Evolutionary conservation across 768 basidiomycete genomes (phyloP).

Genomic region (Russula sp.): DNA sequence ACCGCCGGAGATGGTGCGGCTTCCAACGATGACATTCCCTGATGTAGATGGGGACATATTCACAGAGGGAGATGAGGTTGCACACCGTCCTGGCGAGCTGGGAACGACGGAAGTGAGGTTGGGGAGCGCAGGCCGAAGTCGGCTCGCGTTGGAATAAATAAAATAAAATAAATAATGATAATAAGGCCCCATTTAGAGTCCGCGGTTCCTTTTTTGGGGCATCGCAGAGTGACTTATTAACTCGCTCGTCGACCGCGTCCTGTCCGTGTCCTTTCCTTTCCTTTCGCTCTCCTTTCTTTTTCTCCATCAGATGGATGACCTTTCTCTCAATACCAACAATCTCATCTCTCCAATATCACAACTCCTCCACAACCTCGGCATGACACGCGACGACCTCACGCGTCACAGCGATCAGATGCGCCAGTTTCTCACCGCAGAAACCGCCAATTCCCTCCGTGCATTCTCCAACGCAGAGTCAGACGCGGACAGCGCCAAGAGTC

Average conservation of each 20-base stretch:
- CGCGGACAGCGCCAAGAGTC: slow-evolving; percentile 24
- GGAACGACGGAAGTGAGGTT: slow-evolving; percentile 60
- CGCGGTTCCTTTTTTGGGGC: slow-evolving; percentile 7
- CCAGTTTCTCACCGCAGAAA: slow-evolving; percentile 58
- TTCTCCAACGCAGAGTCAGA: slow-evolving; percentile 33
- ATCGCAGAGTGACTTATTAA: not conserved
- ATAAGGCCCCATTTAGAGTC: slow-evolving; percentile 7
- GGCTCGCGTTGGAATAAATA: slow-evolving; percentile 14
- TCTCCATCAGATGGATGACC: slow-evolving; percentile 2
- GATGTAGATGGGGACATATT: slow-evolving; percentile 47
- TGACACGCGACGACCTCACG: slow-evolving; percentile 69
- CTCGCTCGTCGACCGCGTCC: not conserved
- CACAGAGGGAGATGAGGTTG: slow-evolving; percentile 36
- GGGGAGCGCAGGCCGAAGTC: slow-evolving; percentile 58
- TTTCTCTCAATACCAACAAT: not conserved
- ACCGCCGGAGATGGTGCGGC: slow-evolving; percentile 56
- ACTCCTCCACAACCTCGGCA: slow-evolving; percentile 60
- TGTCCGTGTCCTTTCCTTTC: not conserved
- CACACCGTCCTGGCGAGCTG: slow-evolving; percentile 48
- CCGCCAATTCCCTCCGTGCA: slow-evolving; percentile 40
- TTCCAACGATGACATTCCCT: slow-evolving; percentile 73
- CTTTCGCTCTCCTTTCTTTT: not conserved
- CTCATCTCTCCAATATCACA: slow-evolving; percentile 61
- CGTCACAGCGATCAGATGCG: slow-evolving; percentile 76
- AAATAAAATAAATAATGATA: not conserved